Evolutionary conservation across 306 rosid genomes (phyloP), one percentile per base, ranked within the genome.

Genomic region (Cucurbita pepo): DNA sequence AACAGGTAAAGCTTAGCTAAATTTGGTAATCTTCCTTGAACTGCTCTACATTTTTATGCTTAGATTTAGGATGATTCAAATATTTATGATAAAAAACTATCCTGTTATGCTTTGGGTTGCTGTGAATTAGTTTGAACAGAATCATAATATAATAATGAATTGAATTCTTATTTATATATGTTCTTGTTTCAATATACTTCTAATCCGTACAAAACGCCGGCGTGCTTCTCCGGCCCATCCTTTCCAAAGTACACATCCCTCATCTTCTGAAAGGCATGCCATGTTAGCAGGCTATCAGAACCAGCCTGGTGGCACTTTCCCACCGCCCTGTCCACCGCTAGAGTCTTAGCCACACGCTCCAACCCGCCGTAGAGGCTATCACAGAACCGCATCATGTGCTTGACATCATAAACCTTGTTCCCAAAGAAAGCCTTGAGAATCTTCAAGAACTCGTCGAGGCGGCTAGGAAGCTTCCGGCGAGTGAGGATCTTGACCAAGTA

Each of bases 251-350:
- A 89, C 36, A 85, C 14, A 22, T 89, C 90, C 70, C 83, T 78
- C 84, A 89, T 84, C 18, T 81, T 89, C 79, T 87, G 83, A 52
- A 89, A 89, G 0, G 91, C 82, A 3, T 89, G 97, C 93, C 88
- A 89, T 5, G 96, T 91, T 76, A 91, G 77, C 81, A 91, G 53
- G 72, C 93, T 86, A 50, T 91, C 97, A 0, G 96, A 91, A 16
- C 91, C 96, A 76, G 96, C 97, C 64, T 91, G 96, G 48, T 91
- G 97, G 72, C 88, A 86, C n/a, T 84, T 89, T 0, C 96, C 97
- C 16, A 87, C 96, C 5, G 81, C 91, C 85, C 96, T 85, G 66
- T 81, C 80, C 71, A 91, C 88, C 1, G 81, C 79, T 0, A 91
- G 87, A 10, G 87, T 83, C 19, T 75, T 77, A 0, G 96, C 97